Conservation (phyloP, 1,284 basidiomycete genomes). For the Sanghuangporus weigelae region DNA sequence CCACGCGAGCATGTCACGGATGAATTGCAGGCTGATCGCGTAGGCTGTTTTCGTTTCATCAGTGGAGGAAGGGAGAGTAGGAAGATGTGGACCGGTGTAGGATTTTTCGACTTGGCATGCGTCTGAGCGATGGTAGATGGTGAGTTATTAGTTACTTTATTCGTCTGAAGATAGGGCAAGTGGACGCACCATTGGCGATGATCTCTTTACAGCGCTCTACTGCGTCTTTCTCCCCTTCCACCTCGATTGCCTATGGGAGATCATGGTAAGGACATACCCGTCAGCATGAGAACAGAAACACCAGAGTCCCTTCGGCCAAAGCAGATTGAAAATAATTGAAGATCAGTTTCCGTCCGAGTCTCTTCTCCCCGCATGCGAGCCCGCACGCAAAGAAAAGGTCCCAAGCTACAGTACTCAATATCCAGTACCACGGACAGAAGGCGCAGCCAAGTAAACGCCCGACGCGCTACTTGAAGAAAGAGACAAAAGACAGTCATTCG, state of each 20-base stretch:
- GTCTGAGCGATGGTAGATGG: conserved; percentile 34
- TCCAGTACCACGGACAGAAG: neutral
- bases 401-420: neutral
- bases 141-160: neutral
- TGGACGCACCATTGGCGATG: conserved; percentile 63
- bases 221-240: conserved; percentile 79
- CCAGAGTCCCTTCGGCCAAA: neutral
- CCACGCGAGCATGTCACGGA: conserved; percentile 84
- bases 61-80: conserved; percentile 38
- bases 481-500: too few species aligned
- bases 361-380: too few species aligned
- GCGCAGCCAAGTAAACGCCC: neutral
- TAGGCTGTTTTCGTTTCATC: conserved; percentile 30
- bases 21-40: conserved; percentile 72
- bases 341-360: too few species aligned
- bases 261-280: neutral
- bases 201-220: conserved; percentile 71
- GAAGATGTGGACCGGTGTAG: conserved; percentile 67
- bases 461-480: too few species aligned
- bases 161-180: neutral
- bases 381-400: too few species aligned
- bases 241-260: conserved; percentile 70
- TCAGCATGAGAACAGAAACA: neutral
- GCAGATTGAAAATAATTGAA: too few species aligned
- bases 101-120: conserved; percentile 66